Evolutionary conservation across 306 rosid genomes (phyloP).

Genomic region (Amphicarpaea edgeworthii): DNA sequence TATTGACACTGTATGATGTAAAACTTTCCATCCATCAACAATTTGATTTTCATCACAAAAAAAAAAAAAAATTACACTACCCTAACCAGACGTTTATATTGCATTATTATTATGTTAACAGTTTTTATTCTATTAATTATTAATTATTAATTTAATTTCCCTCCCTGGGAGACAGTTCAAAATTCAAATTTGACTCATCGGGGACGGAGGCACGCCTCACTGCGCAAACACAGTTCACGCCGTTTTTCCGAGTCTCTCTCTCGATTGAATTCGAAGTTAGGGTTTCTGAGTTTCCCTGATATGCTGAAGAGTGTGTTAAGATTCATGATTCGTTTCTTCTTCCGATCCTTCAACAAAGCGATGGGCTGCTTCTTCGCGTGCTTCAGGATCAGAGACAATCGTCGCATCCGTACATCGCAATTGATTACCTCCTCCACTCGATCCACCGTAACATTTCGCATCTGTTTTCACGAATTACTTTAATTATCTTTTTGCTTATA

Average conservation of each 20-base stretch:
- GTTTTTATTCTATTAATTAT: background rate
- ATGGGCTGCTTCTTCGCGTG: constrained; percentile 96
- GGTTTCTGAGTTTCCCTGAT: constrained; percentile 55
- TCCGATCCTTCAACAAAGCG: constrained; percentile 61
- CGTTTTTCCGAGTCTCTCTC: background rate
- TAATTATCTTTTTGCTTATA: background rate
- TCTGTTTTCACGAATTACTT: background rate
- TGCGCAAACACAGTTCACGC: background rate
- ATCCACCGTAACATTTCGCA: constrained; percentile 41
- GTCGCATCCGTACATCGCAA: constrained; percentile 47
- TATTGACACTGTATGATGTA: too few species aligned
- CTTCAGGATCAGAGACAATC: constrained; percentile 67
- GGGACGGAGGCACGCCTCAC: background rate
- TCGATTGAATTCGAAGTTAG: background rate
- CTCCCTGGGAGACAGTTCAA: background rate
- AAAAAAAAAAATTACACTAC: too few species aligned
- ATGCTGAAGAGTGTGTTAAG: constrained; percentile 66
- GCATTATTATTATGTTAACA: too few species aligned
- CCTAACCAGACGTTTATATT: too few species aligned
- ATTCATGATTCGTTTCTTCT: constrained; percentile 64
- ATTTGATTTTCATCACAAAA: too few species aligned
- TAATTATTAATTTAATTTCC: background rate
- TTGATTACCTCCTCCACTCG: constrained; percentile 51
- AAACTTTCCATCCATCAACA: too few species aligned
- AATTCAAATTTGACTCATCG: background rate